These are phyloP conservation scores for Fraxinus floribunda DNA, from an alignment of 305 asterid genomes.

Conservation along the genomic window DNA sequence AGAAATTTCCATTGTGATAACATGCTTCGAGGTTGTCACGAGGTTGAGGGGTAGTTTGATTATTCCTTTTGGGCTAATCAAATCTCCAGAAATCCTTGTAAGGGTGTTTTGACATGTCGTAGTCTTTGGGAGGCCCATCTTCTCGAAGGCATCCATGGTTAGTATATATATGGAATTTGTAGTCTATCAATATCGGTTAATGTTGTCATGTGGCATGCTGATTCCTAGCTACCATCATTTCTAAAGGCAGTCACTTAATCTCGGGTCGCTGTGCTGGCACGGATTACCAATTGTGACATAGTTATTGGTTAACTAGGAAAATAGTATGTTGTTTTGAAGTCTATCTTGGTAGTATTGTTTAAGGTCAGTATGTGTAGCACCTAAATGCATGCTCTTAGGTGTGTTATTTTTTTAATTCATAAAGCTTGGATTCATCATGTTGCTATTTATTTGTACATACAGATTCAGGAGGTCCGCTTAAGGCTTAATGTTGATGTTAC, in stretches of 20 bases:
- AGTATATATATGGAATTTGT: not conserved
- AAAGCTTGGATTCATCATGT: not conserved
- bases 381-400: not conserved
- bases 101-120: not conserved
- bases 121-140: not conserved
- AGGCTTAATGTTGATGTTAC: conserved; percentile 81
- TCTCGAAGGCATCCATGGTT: not conserved
- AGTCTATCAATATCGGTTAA: not conserved
- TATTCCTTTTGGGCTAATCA: not conserved
- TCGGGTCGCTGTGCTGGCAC: not conserved
- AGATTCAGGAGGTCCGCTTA: conserved; percentile 73
- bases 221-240: not conserved
- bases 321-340: not conserved
- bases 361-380: not conserved
- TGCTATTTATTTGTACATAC: conserved; percentile 24
- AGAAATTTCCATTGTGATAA: not conserved
- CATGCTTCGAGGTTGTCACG: not conserved
- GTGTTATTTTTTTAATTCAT: not conserved
- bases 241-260: not conserved
- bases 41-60: not conserved
- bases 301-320: not conserved
- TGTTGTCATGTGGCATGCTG: conserved; percentile 8
- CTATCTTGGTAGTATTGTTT: not conserved
- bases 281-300: not conserved
- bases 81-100: not conserved